Evolutionary conservation across 2,329 filamentous ascomycete genomes (phyloP).

Genomic region (Lachnellula arida): DNA sequence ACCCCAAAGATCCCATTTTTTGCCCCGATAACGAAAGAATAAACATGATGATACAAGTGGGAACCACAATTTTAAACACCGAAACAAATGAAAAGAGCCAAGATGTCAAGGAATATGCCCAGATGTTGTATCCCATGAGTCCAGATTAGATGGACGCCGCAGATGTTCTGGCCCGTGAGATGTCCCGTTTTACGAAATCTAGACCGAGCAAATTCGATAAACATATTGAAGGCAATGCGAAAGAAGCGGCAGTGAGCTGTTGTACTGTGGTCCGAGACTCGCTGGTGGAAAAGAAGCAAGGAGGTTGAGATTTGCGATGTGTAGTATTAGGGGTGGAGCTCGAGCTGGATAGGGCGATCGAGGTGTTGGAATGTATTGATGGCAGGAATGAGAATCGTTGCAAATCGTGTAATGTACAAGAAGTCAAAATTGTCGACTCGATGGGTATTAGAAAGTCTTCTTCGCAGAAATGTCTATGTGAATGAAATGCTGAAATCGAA

Average conservation of each 20-base stretch:
- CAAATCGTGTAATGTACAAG: conserved; percentile 26
- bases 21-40: conserved; percentile 12
- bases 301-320: conserved; percentile 2
- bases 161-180: conserved; percentile 15
- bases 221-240: neutral
- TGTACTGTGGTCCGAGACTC: conserved; percentile 21
- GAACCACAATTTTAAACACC: conserved; percentile 1
- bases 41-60: conserved; percentile 14
- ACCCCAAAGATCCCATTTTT: conserved; percentile 20
- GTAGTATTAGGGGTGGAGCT: conserved; percentile 8
- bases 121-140: conserved; percentile 3
- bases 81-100: conserved; percentile 9
- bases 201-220: conserved; percentile 4
- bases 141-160: conserved; percentile 20
- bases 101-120: conserved; percentile 8
- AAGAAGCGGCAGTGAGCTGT: conserved; percentile 1
- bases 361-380: conserved; percentile 17
- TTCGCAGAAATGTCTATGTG: conserved; percentile 14
- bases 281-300: conserved; percentile 9
- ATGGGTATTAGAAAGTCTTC: conserved; percentile 18
- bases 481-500: conserved; percentile 6
- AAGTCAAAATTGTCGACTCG: conserved; percentile 5
- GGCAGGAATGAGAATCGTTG: conserved; percentile 27
- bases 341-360: conserved; percentile 3
- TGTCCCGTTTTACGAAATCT: conserved; percentile 10